These are phyloP conservation scores for Cyberlindnera galapagoensis DNA, from an alignment of 805 yeast species.

Conservation along the genomic window DNA sequence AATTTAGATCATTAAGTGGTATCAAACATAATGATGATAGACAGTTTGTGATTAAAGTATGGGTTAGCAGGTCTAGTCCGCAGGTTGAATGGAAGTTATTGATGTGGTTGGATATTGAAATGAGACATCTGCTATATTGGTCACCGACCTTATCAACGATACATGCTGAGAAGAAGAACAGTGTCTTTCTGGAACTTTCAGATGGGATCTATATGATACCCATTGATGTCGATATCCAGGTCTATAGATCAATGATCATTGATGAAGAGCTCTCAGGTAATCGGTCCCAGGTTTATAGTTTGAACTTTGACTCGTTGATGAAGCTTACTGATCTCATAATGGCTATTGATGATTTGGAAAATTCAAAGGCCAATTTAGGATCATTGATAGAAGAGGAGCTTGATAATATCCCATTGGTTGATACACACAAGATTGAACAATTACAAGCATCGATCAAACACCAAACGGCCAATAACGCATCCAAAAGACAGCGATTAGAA, in stretches of 20 bases:
- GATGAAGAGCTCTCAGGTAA: too few species aligned
- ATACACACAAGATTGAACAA: constrained; percentile 5
- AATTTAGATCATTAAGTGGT: constrained; percentile 18
- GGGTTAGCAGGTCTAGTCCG: constrained; percentile 6
- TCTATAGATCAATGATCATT: too few species aligned
- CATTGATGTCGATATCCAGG: too few species aligned
- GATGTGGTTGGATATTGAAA: constrained; percentile 4
- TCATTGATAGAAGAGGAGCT: constrained; percentile 8
- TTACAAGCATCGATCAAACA: constrained; percentile 3
- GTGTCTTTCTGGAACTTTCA: constrained; percentile 7
- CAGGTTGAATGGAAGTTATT: constrained; percentile 5
- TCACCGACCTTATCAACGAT: not conserved
- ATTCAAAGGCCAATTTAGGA: constrained; percentile 15
- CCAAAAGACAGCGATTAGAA: constrained; percentile 7
- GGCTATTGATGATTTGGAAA: constrained; percentile 29
- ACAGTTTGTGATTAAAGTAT: constrained; percentile 8
- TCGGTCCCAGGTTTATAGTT: too few species aligned
- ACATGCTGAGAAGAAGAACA: constrained; percentile 3
- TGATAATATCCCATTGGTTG: not conserved
- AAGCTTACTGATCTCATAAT: constrained; percentile 32
- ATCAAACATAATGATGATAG: constrained; percentile 1
- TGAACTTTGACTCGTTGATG: constrained; percentile 36
- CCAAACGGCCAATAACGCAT: constrained; percentile 2
- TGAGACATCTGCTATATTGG: constrained; percentile 8
- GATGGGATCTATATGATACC: constrained; percentile 16